Evolutionary conservation across 2,329 filamentous ascomycete species (phyloP), one percentile per base, ranked within the genome.

Genomic region (Aureobasidium sp.): DNA sequence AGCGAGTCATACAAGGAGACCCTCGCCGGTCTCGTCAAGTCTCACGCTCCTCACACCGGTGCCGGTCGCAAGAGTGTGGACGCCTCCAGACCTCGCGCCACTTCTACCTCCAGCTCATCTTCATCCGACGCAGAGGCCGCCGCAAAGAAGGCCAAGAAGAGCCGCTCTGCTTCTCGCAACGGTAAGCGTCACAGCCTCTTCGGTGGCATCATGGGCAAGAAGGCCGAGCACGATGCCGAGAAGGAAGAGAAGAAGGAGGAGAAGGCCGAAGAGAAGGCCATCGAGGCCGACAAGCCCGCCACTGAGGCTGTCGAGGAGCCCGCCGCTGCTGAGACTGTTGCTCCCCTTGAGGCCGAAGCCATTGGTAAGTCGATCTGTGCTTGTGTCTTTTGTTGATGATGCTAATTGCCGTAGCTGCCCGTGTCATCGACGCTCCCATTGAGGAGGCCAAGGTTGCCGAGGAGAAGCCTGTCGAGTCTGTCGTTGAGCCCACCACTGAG

Each of bases 1-100:
- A 87, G 86, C 70, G 91, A 96, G 77, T 84, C 85, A 64, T 99
- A 96, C 87, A 97, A 96, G 86, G 82, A 84, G 70, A 86, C 89
- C 67, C 78, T 94, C 22, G 88, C 91, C 79, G 87, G 87, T 76
- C 80, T 86, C 70, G 70, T 66, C 70, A 72, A 70, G 66, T 67
- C 71, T 59, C 65, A 65, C 62, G 41, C 60, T 48, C 48, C 61
- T 62, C 70, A 69, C 62, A 71, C 69, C 64, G 75, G 76, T 64
- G 72, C 73, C 68, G 72, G 75, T 64, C 72, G 69, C 47, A 73
- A 75, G 68, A 69, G 69, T 65, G 70, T 72, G 60, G 72, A 72
- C 60, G 69, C 70, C 64, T 67, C 73, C 29, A 48, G 45, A 45
- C 66, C 55, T 67, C 67, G 52, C 48, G 71, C 66, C 66, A 75